Conservation (phyloP, 1,284 basidiomycete genomes). For the Cutaneotrichosporon curvatum region DNA sequence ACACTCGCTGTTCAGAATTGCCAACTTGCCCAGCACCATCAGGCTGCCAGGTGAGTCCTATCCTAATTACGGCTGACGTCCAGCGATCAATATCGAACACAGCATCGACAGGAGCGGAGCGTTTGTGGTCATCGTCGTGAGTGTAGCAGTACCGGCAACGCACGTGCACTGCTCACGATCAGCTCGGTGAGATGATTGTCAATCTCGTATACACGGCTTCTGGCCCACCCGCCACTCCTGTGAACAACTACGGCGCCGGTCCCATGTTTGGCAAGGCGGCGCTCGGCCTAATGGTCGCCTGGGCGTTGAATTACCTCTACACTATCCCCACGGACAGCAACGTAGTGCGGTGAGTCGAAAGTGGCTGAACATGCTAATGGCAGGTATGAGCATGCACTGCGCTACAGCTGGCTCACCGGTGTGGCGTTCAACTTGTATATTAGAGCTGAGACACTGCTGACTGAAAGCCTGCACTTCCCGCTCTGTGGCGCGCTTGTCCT, state of each 20-base stretch:
- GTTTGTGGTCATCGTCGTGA: conserved; percentile 44
- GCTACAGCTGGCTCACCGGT: conserved; percentile 43
- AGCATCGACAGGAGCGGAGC: conserved; percentile 44
- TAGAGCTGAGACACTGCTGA: background rate
- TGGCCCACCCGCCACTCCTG: too few relatives aligned
- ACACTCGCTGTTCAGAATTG: conserved; percentile 14
- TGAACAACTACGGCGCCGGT: conserved; percentile 16
- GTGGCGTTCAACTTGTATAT: conserved; percentile 39
- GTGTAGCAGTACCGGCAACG: background rate
- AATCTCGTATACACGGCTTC: conserved; percentile 15
- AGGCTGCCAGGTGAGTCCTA: conserved; percentile 26
- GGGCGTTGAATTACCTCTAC: conserved; percentile 46
- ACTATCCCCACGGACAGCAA: conserved; percentile 24
- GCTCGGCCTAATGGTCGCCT: conserved; percentile 46
- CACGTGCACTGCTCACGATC: background rate
- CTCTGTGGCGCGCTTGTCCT: conserved; percentile 42
- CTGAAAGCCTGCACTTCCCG: conserved; percentile 41
- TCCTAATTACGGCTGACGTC: background rate
- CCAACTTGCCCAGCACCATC: conserved; percentile 11
- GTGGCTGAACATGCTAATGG: background rate
- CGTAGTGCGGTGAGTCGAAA: conserved; percentile 19
- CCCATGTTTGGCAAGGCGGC: conserved; percentile 40
- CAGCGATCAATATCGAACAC: conserved; percentile 48
- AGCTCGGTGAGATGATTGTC: conserved; percentile 30
- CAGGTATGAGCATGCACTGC: conserved; percentile 44